Base-by-base conservation (phyloP, 208 protist species). In the Leishmania amazonensis region DNA sequence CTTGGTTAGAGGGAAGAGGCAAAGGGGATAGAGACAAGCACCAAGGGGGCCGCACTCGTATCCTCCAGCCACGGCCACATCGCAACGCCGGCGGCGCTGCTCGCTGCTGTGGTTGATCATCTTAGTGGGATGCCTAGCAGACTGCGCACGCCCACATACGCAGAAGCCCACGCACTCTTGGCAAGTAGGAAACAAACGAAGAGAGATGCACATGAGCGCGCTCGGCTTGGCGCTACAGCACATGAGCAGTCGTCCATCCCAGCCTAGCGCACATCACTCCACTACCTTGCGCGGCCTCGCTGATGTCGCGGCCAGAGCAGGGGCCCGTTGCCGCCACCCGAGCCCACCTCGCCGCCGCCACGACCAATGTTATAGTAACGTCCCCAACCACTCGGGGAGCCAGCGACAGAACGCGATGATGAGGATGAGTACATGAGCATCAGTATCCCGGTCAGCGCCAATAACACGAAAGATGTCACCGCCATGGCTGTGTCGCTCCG, bases 241-340 rank as follows among this genome's bases (percentile, higher is more conserved):
- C 11, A 24, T 24, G 65, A 45, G 40, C 13, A 40, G 38, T 15
- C 13, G 17, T 7, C 28, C 67, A 42, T 19, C 6, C 31, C 67
- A 9, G 0, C 38, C 21, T 47, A 17, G 45, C 70, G 45, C 70
- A 45, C 70, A 28, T 47, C 70, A 7, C 45, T 17, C 45, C 19
- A 60, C 13, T 35, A 53, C 53, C 57, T 60, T 65, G 40, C 38
- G 57, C 75, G 75, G 21, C 75, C 75, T 49, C 75, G 75, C 57
- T 78, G 75, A 21, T 51, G 75, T 35, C 57, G 75, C 75, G 7
- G 15, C 57, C 24, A 11, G 11, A 24, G 57, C 7, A 42, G 57
- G 9, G 57, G 28, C 21, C 73, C 38, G 35, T 53, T 77, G 53
- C 73, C 73, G 54, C 73, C 73, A 54, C 51, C 51, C 51, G 5